Conservation (phyloP, 2,329 filamentous ascomycete genomes). For the Colletotrichum siamense region DNA sequence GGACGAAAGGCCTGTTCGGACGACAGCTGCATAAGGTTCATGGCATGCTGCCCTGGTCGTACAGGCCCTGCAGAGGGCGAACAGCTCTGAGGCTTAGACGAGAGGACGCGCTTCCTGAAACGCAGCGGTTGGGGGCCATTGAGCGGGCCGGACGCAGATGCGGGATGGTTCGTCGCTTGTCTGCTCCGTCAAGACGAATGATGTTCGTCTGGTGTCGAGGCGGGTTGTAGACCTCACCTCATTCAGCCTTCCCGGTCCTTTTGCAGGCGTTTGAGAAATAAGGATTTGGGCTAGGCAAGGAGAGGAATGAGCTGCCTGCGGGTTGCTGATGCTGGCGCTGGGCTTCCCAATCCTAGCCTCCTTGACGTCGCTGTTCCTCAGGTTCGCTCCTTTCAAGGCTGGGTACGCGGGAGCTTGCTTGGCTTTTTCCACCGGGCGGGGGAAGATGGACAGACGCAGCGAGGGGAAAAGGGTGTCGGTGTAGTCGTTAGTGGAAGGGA, state of each 20-base stretch:
- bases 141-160: neutral
- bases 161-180: slow-evolving; percentile 1
- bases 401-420: neutral
- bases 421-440: neutral
- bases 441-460: neutral
- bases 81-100: neutral
- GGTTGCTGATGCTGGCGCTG: neutral
- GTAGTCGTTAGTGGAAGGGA: neutral
- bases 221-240: neutral
- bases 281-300: neutral
- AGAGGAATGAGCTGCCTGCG: neutral
- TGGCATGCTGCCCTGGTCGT: neutral
- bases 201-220: neutral
- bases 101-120: slow-evolving; percentile 19
- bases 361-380: neutral
- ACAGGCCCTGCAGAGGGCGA: neutral
- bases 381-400: neutral
- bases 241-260: neutral
- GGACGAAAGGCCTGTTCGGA: slow-evolving; percentile 8
- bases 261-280: neutral
- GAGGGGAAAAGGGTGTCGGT: neutral
- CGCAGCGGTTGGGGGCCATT: slow-evolving; percentile 13
- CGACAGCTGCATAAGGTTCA: neutral
- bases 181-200: neutral
- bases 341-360: neutral